A percentile compares a stretch with the other conserved stretches of the same genome.
phyloP scores from a whole-genome alignment of 768 basidiomycete genomes.

The Rhodosporidiobolus odoratus region DNA sequence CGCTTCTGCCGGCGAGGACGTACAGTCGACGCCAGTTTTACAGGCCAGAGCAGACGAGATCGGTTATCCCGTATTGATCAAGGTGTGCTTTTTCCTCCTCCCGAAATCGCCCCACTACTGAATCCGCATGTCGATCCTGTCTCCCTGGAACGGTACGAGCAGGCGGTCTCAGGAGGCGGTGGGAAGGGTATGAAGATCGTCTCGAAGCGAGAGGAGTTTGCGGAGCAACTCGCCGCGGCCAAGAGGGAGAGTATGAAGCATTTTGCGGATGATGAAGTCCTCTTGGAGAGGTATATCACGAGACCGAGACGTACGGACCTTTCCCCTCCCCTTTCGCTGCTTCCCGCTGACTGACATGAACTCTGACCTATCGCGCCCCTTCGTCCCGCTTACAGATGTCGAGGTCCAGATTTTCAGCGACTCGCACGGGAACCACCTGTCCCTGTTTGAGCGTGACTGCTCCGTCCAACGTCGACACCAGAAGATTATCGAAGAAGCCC shows the following conservation, averaged over 20 bases:
- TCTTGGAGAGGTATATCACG: conserved; percentile 83
- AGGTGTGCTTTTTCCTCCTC: conserved; percentile 44
- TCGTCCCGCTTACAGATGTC: conserved; percentile 47
- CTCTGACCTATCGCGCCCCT: background rate
- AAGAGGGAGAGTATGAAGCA: conserved; percentile 80
- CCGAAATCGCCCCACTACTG: too few species aligned
- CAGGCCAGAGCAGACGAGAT: conserved; percentile 65
- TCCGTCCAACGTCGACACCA: conserved; percentile 57
- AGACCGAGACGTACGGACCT: conserved; percentile 61
- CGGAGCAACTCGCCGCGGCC: conserved; percentile 76
- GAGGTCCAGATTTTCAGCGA: conserved; percentile 96
- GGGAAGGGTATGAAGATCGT: conserved; percentile 94
- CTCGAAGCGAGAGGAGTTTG: conserved; percentile 61
- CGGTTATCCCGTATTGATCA: conserved; percentile 87
- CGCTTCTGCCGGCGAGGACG: background rate
- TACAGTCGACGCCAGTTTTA: conserved; percentile 70
- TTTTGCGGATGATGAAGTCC: conserved; percentile 74
- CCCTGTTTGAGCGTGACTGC: conserved; percentile 67
- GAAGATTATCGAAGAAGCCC: conserved; percentile 84
- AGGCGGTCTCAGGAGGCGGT: conserved; percentile 86
- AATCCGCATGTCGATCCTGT: too few species aligned
- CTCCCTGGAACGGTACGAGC: too few species aligned
- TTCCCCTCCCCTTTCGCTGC: background rate
- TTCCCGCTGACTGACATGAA: background rate
- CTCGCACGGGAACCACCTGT: conserved; percentile 69